Base-by-base conservation (phyloP, 208 protist species). In the Trichomonas gallinae region DNA sequence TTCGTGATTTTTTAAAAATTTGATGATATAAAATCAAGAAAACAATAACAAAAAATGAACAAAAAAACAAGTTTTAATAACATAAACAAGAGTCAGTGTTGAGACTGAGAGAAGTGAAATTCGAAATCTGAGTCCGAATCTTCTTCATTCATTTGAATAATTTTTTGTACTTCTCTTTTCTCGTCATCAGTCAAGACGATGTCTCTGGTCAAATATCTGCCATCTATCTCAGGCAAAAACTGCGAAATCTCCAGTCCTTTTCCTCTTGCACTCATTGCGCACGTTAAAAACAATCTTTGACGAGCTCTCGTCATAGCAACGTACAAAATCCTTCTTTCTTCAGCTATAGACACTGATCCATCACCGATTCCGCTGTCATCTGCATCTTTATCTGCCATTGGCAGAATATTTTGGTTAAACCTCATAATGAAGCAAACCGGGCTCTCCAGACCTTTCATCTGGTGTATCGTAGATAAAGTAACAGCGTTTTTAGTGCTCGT, bases 401-500 rank as follows among this genome's bases (percentile, higher is more conserved):
- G 96, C 0, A 96, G 42, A n/a, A 96, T 31, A 15, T 26, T 31
- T 4, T 82, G 72, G 31, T 96, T 96, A 31, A 96, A 81, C 81
- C 81, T 63, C 96, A 96, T 96, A 9, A 96, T 49, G 96, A 96
- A 96, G 44, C 96, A 89, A 36, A 83, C 44, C 17, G 63, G 72
- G 31, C 48, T 58, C 58, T 96, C 96, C 8, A 89, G 15, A n/a
- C 96, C 96, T 81, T 96, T 96, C 96, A 88, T 88, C 31, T 96
- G 96, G n/a, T 96, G 96, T 21, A 96, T 96, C 17, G 96, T 96
- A 10, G 48, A 82, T 1, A 96, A 36, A 49, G 96, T 96, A 1
- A 96, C 48, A 36, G 96, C 96, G 26, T 96, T 96, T 81, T 42
- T 83, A 0, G 48, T 40, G 3, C 10, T 81, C 1, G 38, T 11